Evolutionary conservation across 129 eudicot species (phyloP), one percentile per base, ranked within the genome.

Genomic region (Helianthus tuberosus): DNA sequence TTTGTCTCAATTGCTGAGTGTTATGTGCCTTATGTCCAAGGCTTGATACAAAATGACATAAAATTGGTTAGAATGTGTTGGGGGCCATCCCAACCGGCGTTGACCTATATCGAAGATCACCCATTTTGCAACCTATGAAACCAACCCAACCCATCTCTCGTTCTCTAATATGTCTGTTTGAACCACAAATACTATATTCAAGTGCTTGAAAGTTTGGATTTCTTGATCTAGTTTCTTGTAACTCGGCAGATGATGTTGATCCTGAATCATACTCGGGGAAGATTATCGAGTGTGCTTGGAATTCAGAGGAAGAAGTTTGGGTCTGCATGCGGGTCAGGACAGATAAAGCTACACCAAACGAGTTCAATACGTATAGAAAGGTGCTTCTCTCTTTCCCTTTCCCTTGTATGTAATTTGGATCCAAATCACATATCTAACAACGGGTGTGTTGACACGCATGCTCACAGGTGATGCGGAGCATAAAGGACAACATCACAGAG

Each of bases 401-500:
- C 54, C 29, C 51, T 16, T 39, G 69, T 64, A 16, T 17, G 36
- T 32, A 32, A 6, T 64, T 48, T 8, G 12, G 5, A 59, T 25
- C 12, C 41, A 27, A 12, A 41, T 11, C n/a, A 59, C 41, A 25
- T 57, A 59, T 59, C 15, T 27, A 59, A 59, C 41, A 27, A 59
- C 27, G 64, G 64, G n/a, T 58, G 11, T 70, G 63, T 52, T 57
- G 58, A 57, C 41, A 38, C 23, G 36, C 23, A 53, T n/a, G 41
- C 68, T 36, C 55, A 75, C 66, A 77, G 99, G 97, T 95, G 46
- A 77, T 95, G 96, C 83, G 86, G 83, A 95, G 99, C 76, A 95
- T 95, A 77, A 91, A 65, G 86, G 97, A 95, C 84, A 91, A 95
- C 64, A 95, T 95, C 41, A 91, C 99, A 8, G 96, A 95, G 83